Evolutionary conservation across 2,329 filamentous ascomycete genomes (phyloP), one percentile per base, ranked within the genome.

Genomic region (Aquanectria penicillioides): DNA sequence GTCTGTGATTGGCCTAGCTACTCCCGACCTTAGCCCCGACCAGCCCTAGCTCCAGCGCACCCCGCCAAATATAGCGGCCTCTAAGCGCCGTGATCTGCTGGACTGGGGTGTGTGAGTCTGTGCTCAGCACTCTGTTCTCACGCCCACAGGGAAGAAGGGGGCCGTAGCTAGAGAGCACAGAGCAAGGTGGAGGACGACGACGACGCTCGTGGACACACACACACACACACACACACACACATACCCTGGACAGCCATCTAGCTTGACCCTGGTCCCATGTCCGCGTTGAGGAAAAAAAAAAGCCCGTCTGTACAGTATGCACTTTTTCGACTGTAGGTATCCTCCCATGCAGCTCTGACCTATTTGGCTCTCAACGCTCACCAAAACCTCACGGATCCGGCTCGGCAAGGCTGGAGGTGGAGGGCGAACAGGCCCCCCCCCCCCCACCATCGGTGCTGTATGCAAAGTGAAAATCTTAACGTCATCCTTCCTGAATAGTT

Each of bases 1-100:
- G 33, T 40, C 46, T 40, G 26, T 25, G 33, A 51, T 46, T 49
- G 51, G 57, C 31, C 20, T n/a, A 38, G 28, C 47, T 47, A 9
- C 28, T 44, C 22, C 48, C 34, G 48, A 34, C 55, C 47, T 52
- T 47, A 51, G 47, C 55, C 55, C 41, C 61, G 57, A 50, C 56
- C 51, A 61, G 52, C 17, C n/a, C 62, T 63, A 60, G 46, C 47
- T 53, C 20, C 59, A 61, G 57, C 37, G 20, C 60, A 65, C 64
- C 60, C 61, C 55, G 59, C 65, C 67, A 69, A 71, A 69, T 71
- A 73, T 73, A 73, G 71, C 60, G 65, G 59, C 61, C 22, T 49
- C 29, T 59, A 59, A 55, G 57, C 57, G 57, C 57, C 51, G 50
- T 59, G 57, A 59, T 59, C 57, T 59, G 37, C 44, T 59, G 38